Evolutionary conservation across 371 early-diverging fungal species (phyloP), one percentile per base, ranked within the genome.

Genomic region (Capniomyces stellatus): DNA sequence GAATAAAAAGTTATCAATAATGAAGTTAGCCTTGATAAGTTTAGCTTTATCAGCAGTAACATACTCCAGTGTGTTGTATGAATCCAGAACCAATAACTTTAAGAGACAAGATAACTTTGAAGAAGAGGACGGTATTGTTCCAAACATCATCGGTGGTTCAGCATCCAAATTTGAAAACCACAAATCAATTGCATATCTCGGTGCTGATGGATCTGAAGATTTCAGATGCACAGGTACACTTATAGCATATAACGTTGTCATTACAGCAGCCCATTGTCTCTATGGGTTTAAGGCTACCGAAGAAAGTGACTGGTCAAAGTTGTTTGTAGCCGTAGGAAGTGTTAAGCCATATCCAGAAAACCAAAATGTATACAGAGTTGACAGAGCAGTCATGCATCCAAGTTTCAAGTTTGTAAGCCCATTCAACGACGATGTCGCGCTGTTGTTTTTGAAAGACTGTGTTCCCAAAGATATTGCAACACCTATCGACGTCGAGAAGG

Each of bases 211-310:
- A n/a, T n/a, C n/a, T n/a, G n/a, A 4, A 4, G 53, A 31, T 1
- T 23, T 24, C 6, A n/a, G 53, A 25, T 66, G 67, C 57, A 66
- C 67, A 6, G 67, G 67, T 23, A 56, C 48, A n/a, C 61, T 66
- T 0, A 62, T 66, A 19, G 57, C 66, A 3, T 58, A 60, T 25
- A 61, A 59, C 30, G 59, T 58, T 13, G 62, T 66, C 3, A 43
- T 66, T 47, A 66, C 67, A 0, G 67, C 67, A 8, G 66, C 52
- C 1, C 67, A 66, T 47, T 66, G 67, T 31, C 42, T 41, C 28
- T 51, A 40, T 28, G 24, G 29, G 12, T 23, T 27, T 23, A n/a
- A 44, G 12, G 29, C 51, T 8, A 21, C 23, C 12, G 30, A 4
- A 8, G 51, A 6, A 51, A 28, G 23, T 8, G 4, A 46, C 35